Percentiles rank a stretch among this genome's conserved stretches.
These are phyloP conservation scores for Pseudogymnoascus sp. DNA, from an alignment of 2,329 filamentous ascomycete genomes.

Conservation along the genomic window DNA sequence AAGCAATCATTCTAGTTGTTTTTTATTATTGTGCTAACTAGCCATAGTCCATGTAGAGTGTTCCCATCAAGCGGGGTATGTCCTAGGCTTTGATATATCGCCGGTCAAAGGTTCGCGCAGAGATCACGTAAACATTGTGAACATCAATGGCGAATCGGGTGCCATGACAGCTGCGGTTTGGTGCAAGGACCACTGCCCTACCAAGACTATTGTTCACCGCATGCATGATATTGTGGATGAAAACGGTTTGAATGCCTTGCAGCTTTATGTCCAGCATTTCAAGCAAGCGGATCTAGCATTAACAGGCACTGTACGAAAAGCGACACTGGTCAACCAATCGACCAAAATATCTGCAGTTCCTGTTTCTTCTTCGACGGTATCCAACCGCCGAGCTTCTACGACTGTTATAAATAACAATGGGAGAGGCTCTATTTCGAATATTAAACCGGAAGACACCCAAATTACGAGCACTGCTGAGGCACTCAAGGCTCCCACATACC, in stretches of 20 bases:
- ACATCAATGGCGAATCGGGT: conserved; percentile 71
- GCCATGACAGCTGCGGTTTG: conserved; percentile 79
- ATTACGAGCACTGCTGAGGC: not conserved
- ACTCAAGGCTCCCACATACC: not conserved
- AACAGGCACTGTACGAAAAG: conserved; percentile 89
- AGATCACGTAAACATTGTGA: conserved; percentile 73
- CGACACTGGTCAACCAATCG: conserved; percentile 49
- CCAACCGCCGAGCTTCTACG: conserved; percentile 50
- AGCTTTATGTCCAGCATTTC: conserved; percentile 80
- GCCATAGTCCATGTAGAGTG: conserved; percentile 71
- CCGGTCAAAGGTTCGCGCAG: conserved; percentile 83
- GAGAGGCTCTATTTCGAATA: conserved; percentile 22
- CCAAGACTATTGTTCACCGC: conserved; percentile 65
- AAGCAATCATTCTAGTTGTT: conserved; percentile 18
- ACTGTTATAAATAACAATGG: conserved; percentile 31
- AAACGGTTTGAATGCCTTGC: conserved; percentile 68
- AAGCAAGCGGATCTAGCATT: conserved; percentile 89
- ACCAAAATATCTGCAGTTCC: conserved; percentile 25
- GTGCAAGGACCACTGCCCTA: conserved; percentile 80
- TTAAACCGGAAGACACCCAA: conserved; percentile 22
- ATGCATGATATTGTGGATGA: conserved; percentile 71
- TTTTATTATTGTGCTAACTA: not conserved
- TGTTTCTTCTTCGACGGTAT: conserved; percentile 23
- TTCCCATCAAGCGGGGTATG: conserved; percentile 74
- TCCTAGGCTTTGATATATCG: conserved; percentile 81